These are phyloP conservation scores for Gymnopilus dilepis DNA, from an alignment of 768 basidiomycete species.

Conservation along the genomic window DNA sequence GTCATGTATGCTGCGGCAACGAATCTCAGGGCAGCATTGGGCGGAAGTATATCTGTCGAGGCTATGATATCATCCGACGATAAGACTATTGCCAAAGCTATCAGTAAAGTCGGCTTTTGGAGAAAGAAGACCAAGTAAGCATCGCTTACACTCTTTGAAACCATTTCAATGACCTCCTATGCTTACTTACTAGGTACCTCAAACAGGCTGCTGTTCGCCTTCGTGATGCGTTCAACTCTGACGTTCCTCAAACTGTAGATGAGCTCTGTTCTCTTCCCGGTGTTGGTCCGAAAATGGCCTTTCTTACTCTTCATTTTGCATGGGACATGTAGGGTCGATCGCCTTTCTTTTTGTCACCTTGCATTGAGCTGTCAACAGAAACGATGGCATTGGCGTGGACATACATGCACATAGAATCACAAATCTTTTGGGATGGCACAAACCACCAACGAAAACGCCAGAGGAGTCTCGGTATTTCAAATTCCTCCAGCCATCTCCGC, in stretches of 20 bases:
- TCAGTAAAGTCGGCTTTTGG: constrained; percentile 94
- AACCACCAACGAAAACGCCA: constrained; percentile 79
- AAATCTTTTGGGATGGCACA: constrained; percentile 93
- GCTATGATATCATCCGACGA: constrained; percentile 69
- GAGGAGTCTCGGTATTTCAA: constrained; percentile 78
- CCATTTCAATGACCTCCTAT: no score
- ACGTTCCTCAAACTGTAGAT: constrained; percentile 89
- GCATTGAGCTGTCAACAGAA: constrained; percentile 49
- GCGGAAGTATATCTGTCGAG: constrained; percentile 77
- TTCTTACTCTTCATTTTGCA: constrained; percentile 79
- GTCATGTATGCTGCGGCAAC: constrained; percentile 81
- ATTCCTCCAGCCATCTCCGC: no score
- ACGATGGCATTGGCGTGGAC: constrained; percentile 93
- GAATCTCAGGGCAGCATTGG: constrained; percentile 74
- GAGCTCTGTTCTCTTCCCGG: constrained; percentile 88
- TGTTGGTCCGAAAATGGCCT: constrained; percentile 98
- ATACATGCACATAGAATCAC: constrained; percentile 96
- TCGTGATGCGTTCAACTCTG: constrained; percentile 74
- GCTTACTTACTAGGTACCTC: constrained; percentile 62
- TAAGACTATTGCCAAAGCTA: constrained; percentile 67
- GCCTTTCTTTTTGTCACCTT: no score
- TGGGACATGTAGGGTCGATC: constrained; percentile 71
- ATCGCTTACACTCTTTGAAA: not conserved
- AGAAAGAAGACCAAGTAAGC: constrained; percentile 81
- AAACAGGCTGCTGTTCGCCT: constrained; percentile 74